phyloP scores from a whole-genome alignment of 2,329 filamentous ascomycete genomes.

The Aschersonia sp. region DNA sequence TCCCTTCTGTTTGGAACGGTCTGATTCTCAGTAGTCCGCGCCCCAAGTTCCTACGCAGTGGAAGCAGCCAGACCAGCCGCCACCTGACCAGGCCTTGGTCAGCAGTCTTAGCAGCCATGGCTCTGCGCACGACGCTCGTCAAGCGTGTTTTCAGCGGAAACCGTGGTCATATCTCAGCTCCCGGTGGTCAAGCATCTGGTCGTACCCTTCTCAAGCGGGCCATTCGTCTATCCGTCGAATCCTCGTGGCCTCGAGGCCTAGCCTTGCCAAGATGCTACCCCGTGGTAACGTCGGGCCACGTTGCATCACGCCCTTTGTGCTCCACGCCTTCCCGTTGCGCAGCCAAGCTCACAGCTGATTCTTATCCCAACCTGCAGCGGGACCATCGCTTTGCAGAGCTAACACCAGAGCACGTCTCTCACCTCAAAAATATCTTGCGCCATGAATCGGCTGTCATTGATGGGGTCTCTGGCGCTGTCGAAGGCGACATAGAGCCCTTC shows the following conservation, averaged over 20 bases:
- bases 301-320: conserved; percentile 9
- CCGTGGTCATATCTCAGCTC: background rate
- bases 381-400: conserved; percentile 62
- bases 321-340: conserved; percentile 8
- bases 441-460: conserved; percentile 70
- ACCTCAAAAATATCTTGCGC: conserved; percentile 72
- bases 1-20: background rate
- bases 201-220: no score
- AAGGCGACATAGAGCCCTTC: conserved; percentile 77
- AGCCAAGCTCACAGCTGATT: conserved; percentile 66
- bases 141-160: conserved; percentile 1
- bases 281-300: conserved; percentile 15
- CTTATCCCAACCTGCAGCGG: conserved; percentile 71
- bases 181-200: no score
- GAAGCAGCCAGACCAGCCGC: background rate
- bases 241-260: background rate
- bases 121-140: conserved; percentile 3
- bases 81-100: background rate
- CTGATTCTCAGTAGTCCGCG: background rate
- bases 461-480: conserved; percentile 53
- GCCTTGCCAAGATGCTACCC: conserved; percentile 2
- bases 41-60: no score
- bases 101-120: conserved; percentile 1
- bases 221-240: background rate
- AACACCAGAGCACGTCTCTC: conserved; percentile 63